Base-by-base conservation (phyloP, 2,329 filamentous ascomycete genomes). In the Verticillium albo-atrum region DNA sequence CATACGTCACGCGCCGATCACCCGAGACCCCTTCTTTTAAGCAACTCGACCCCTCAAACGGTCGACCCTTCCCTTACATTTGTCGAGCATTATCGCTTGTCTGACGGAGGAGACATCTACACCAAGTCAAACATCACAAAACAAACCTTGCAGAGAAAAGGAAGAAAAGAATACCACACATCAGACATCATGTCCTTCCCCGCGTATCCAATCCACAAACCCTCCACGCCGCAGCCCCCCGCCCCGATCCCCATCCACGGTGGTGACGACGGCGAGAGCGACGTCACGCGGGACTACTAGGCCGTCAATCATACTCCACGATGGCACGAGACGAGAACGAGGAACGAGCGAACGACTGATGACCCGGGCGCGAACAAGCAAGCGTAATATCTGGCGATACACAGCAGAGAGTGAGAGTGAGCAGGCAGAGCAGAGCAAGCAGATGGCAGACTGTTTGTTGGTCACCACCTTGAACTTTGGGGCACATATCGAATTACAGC, bases 171-270 rank as follows among this genome's bases (percentile, higher is more conserved):
- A 14, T 9, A 12, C 9, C 5, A 32, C 9, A 3, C 37, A 2
- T 23, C 37, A 23, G 6, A 10, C 54, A 17, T 6, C 32, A 55
- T 55, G 54, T 55, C 32, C 25, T 53, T 26, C 23, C 54, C 54
- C 54, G 30, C 54, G 30, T 34, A 37, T 17, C 55, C 55, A n/a
- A 51, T 28, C 27, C 62, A 64, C 56, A 64, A 64, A 14, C 62
- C 62, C 20, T 59, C 62, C 55, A 64, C 62, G 55, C 61, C 62
- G 37, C 61, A 64, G 58, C 62, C 62, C 58, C 62, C 62, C 34
- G 25, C 59, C 54, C 62, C 62, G 25, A 64, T 64, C 34, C 62
- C 61, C 56, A 61, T 64, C 51, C 59, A 61, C 9, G 62, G 56
- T 32, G 62, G 58, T 25, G 61, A 61, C 50, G 62, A 64, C 17